Evolutionary conservation across 495 filamentous ascomycete species (phyloP), one percentile per base, ranked within the genome.

Genomic region (Penicillium antarcticum): DNA sequence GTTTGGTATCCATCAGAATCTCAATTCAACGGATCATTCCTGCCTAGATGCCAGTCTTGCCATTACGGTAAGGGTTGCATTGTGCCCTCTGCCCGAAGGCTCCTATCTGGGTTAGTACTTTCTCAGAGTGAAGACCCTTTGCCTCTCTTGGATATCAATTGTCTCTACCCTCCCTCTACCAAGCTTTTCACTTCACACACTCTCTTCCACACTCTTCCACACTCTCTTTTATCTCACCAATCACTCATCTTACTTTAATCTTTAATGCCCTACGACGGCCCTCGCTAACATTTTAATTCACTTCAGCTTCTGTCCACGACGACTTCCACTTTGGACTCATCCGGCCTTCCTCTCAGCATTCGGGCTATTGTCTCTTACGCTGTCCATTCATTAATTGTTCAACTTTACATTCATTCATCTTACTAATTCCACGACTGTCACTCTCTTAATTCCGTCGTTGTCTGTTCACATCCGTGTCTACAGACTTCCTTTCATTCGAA

Each of bases 51-150:
- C 73, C 73, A 77, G 68, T 66, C 64, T 69, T 74, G 80, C 75
- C 75, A 74, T 83, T 77, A 79, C 80, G 76, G 82, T 87, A 87
- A 86, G 83, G 78, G 75, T 80, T 75, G 69, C 68, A 71, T 66
- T 56, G 68, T 73, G 65, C 71, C 71, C 71, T 74, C 70, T 73
- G 62, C 69, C 69, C 60, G 67, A 76, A 72, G 71, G 70, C 68
- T 64, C 59, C 64, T 64, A 65, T 67, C 73, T 75, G 70, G 70
- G 71, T 77, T 63, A 71, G 71, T 77, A 71, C 26, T 34, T 63
- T 62, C 60, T 63, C 53, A 48, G 55, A 65, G 51, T 31, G 21
- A 49, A 57, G 18, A 51, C 50, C 53, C 52, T 66, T 51, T 41
- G 6, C 18, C 59, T 57, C 48, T 50, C 35, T 45, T 66, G 52